These are phyloP conservation scores for Colletotrichum chrysophilum DNA, from an alignment of 2,329 filamentous ascomycete species.

Conservation along the genomic window DNA sequence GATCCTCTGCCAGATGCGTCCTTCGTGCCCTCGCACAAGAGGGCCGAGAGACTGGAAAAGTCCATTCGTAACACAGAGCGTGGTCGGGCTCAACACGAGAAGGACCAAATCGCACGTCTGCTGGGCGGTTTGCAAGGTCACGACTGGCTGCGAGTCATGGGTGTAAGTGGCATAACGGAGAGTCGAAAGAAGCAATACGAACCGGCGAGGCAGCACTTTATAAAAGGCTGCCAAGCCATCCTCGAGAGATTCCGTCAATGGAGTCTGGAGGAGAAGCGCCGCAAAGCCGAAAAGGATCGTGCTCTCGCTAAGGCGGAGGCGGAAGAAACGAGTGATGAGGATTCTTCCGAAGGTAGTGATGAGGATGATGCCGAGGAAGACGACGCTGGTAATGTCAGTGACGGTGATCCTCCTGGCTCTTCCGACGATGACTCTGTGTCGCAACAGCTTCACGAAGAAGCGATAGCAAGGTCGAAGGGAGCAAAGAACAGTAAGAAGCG, in stretches of 20 bases:
- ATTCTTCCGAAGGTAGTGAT: conserved; percentile 26
- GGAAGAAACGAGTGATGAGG: conserved; percentile 20
- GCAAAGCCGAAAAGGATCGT: conserved; percentile 78
- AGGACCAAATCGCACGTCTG: conserved; percentile 67
- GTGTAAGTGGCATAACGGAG: conserved; percentile 84
- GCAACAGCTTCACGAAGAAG: conserved; percentile 78
- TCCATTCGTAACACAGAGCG: conserved; percentile 69
- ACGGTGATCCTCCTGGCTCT: conserved; percentile 53
- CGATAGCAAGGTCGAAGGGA: conserved; percentile 56
- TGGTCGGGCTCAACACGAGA: conserved; percentile 70
- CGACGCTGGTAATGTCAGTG: conserved; percentile 27
- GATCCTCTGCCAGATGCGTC: conserved; percentile 63
- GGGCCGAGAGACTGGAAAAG: conserved; percentile 64
- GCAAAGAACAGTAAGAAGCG: conserved; percentile 36
- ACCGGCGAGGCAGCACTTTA: conserved; percentile 83
- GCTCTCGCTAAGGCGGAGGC: conserved; percentile 53
- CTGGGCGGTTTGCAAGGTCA: conserved; percentile 86
- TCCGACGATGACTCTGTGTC: conserved; percentile 75
- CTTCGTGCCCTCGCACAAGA: conserved; percentile 61
- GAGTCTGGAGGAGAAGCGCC: conserved; percentile 87
- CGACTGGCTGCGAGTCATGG: conserved; percentile 93
- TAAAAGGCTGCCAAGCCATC: conserved; percentile 80
- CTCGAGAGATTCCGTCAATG: conserved; percentile 87
- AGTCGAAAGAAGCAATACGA: conserved; percentile 87
- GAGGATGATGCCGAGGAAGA: conserved; percentile 35